A percentile compares a stretch with the other conserved stretches of the same genome.
Conservation (phyloP, 345 rosid species). For the Clarkia xantiana region DNA sequence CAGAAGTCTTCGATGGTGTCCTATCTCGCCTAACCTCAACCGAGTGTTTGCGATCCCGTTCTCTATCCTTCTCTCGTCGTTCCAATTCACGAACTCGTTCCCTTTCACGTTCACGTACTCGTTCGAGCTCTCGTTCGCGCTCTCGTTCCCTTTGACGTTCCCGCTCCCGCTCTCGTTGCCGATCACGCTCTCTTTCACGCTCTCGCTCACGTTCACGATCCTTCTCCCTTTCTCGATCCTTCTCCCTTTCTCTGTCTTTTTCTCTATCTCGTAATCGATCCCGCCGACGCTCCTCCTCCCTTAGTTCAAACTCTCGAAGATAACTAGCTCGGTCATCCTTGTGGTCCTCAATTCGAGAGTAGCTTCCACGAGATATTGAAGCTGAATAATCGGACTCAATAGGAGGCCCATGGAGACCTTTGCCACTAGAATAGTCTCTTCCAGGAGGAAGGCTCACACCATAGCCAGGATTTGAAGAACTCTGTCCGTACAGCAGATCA, state of each 20-base stretch:
- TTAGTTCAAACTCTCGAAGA: slow-evolving; percentile 83
- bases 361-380: slow-evolving; percentile 36
- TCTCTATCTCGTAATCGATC: slow-evolving; percentile 71
- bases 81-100: slow-evolving; percentile 15
- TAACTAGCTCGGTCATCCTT: slow-evolving; percentile 87
- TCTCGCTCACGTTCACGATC: slow-evolving; percentile 15
- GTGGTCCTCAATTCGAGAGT: slow-evolving; percentile 50
- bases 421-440: slow-evolving; percentile 80
- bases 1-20: slow-evolving; percentile 51
- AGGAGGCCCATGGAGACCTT: slow-evolving; percentile 59
- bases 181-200: slow-evolving; percentile 31
- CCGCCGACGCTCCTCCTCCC: slow-evolving; percentile 86
- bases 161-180: slow-evolving; percentile 13
- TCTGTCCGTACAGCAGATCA: slow-evolving; percentile 52
- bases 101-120: slow-evolving; percentile 44
- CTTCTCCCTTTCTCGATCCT: slow-evolving; percentile 37
- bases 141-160: slow-evolving; percentile 57
- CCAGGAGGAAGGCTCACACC: slow-evolving; percentile 99
- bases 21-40: slow-evolving; percentile 54
- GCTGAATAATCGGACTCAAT: slow-evolving; percentile 54
- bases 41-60: slow-evolving; percentile 58
- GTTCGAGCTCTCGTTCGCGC: slow-evolving; percentile 61
- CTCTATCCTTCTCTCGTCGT: slow-evolving; percentile 71
- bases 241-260: slow-evolving; percentile 52
- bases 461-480: slow-evolving; percentile 84